Evolutionary conservation across 2,329 filamentous ascomycete genomes (phyloP).

Genomic region (Colletotrichum australisinense): DNA sequence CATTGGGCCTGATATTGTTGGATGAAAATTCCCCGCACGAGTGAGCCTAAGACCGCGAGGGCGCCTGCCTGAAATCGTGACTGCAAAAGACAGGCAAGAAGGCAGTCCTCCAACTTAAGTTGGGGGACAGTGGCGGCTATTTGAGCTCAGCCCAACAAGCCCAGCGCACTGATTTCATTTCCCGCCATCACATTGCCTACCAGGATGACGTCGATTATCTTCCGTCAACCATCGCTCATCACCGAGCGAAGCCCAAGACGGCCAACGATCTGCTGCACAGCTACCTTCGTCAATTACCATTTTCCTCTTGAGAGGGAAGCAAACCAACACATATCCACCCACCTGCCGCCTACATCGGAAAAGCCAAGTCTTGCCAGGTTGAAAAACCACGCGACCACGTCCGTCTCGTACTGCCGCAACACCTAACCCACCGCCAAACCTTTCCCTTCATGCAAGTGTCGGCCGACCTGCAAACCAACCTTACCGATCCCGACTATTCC

Average conservation of each 20-base stretch:
- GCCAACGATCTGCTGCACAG: background rate
- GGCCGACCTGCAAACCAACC: background rate
- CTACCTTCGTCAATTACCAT: background rate
- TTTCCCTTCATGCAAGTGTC: background rate
- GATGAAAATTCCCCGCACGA: fast-evolving
- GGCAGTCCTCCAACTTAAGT: no score
- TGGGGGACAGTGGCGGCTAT: background rate
- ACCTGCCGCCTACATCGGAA: background rate
- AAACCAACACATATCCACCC: background rate
- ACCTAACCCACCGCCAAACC: background rate
- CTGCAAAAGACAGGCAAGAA: background rate
- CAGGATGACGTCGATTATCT: background rate
- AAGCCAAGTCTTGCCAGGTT: background rate
- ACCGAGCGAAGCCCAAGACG: background rate
- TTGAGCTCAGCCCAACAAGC: background rate
- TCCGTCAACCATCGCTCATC: no score
- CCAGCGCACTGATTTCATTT: background rate
- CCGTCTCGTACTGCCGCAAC: background rate
- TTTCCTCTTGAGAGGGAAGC: background rate
- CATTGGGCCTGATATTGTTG: slow-evolving; percentile 14
- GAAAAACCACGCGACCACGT: background rate
- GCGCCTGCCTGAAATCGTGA: background rate
- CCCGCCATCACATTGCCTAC: background rate
- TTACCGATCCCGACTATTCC: background rate
- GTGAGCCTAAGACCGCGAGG: no score